Evolutionary conservation across 805 yeast genomes (phyloP), one percentile per base, ranked within the genome.

Genomic region (Zygoascus ofunaensis): DNA sequence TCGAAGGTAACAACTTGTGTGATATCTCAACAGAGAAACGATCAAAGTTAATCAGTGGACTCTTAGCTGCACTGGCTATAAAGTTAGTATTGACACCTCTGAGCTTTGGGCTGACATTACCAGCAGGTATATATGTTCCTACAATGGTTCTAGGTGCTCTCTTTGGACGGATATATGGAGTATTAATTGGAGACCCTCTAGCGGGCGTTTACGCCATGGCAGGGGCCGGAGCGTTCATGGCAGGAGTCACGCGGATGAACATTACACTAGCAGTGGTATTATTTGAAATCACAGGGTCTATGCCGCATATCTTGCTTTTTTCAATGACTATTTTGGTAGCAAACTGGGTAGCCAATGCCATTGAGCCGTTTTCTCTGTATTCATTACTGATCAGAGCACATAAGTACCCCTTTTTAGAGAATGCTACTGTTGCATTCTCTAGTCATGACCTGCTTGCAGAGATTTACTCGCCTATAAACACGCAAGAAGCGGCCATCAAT

Each of bases 151-250:
- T 72, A 19, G 83, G 83, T 0, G 80, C 82, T 2, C 58, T 78
- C 23, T 76, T 73, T 60, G 82, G 82, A 2, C 55, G 80, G 8
- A 52, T 71, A 1, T 63, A 74, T 46, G 76, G 76, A 1, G 65
- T 72, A 58, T 28, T 55, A 3, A 24, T 26, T 7, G 39, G 95
- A 0, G 90, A 89, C 60, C 66, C 90, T 22, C 90, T 61, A 97
- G 89, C 97, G 0, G 98, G 97, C 0, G 82, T 95, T 0, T 92
- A 90, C 61, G 96, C 98, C 0, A 85, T 90, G 56, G 69, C 92
- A 23, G 98, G 98, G 2, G 97, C 98, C 0, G 97, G 92, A 0
- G 95, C 97, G 4, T 84, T 95, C 1, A 69, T 92, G 45, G 81
- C 94, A 58, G 99, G 99, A 2, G 92, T 92, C 32, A 92, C 97